phyloP scores from a whole-genome alignment of 2,329 filamentous ascomycete species.

The Lithohypha guttulata region DNA sequence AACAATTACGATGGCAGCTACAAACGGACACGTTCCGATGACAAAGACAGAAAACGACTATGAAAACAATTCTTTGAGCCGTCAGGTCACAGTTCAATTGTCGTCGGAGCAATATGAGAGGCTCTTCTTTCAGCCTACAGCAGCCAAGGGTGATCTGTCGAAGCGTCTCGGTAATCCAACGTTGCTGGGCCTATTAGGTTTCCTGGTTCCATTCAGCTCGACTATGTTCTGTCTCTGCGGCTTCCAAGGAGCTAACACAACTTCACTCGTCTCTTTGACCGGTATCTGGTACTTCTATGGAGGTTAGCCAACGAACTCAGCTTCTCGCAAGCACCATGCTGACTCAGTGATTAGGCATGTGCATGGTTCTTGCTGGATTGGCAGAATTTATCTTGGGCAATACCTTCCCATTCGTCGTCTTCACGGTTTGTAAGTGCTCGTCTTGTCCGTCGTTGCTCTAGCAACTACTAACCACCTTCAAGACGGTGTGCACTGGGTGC shows the following conservation, averaged over 20 bases:
- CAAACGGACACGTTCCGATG: too few species aligned
- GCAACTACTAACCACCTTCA: neutral
- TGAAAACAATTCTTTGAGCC: slow-evolving; percentile 4
- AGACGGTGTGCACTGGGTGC: slow-evolving; percentile 34
- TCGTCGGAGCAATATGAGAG: slow-evolving; percentile 7
- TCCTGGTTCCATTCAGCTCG: slow-evolving; percentile 8
- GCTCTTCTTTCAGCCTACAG: slow-evolving; percentile 7
- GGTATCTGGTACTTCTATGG: slow-evolving; percentile 25
- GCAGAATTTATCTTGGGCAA: slow-evolving; percentile 27
- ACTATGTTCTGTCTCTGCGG: slow-evolving; percentile 2
- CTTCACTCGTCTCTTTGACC: slow-evolving; percentile 28
- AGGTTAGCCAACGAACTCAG: too few species aligned
- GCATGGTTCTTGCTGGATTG: slow-evolving; percentile 24
- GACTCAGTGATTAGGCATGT: too few species aligned
- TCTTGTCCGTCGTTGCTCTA: too few species aligned
- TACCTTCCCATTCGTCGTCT: slow-evolving; percentile 49
- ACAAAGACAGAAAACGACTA: neutral
- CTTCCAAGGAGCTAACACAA: slow-evolving; percentile 3
- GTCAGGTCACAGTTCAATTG: slow-evolving; percentile 3
- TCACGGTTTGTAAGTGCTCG: slow-evolving; percentile 28
- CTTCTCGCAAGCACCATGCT: too few species aligned
- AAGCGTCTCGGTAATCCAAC: slow-evolving; percentile 5
- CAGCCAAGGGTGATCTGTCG: slow-evolving; percentile 8
- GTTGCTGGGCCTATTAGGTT: slow-evolving; percentile 2
- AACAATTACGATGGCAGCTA: too few species aligned